Conservation (phyloP, 139 green algal species). For the Chlamydomonas sp. region DNA sequence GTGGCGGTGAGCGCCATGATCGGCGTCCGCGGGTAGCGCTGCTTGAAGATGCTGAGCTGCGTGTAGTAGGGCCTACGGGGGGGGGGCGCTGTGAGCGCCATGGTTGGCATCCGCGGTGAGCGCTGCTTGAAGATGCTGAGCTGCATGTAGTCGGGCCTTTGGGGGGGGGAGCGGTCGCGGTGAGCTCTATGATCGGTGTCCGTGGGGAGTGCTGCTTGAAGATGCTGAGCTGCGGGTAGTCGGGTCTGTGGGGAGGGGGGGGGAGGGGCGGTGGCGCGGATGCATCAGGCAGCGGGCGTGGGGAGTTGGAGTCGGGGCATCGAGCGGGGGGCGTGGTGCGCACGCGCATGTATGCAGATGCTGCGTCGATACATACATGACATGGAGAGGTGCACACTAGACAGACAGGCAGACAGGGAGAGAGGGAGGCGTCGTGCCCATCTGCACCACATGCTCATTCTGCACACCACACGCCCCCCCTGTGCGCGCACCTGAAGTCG, state of each 20-base stretch:
- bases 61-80: conserved; percentile 27
- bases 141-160: conserved; percentile 10
- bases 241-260: no score
- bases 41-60: conserved; percentile 56
- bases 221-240: conserved; percentile 17
- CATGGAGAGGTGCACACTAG: no score
- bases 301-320: no score
- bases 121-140: conserved; percentile 60
- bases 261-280: no score
- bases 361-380: no score
- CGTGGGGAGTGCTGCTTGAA: conserved; percentile 69
- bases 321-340: no score
- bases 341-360: no score
- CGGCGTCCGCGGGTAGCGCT: conserved; percentile 50
- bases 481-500: conserved; percentile 56
- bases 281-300: no score
- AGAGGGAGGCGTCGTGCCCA: no score
- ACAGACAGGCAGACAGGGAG: no score
- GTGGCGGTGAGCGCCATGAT: conserved; percentile 76
- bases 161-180: conserved; percentile 68
- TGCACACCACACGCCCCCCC: neutral
- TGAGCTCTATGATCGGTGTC: conserved; percentile 68
- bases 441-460: neutral
- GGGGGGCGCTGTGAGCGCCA: conserved; percentile 74
- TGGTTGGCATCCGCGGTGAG: conserved; percentile 54